Base-by-base conservation (phyloP, 768 basidiomycete genomes). In the Gymnopilus dilepis region DNA sequence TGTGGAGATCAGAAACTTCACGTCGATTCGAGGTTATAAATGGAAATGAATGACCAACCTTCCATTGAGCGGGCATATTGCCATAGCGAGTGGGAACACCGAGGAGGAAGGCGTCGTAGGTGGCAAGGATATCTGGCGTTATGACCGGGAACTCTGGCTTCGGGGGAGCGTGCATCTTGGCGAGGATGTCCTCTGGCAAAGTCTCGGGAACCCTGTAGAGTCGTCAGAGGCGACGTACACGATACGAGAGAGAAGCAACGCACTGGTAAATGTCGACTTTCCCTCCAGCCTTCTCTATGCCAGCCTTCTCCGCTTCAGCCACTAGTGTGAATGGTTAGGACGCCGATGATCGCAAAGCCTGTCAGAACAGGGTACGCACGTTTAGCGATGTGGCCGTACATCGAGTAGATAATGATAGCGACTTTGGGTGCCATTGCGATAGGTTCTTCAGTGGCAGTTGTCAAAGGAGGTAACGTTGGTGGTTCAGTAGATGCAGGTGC, bases 31-130 rank as follows among this genome's bases (percentile, higher is more conserved):
- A 4, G 28, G 50, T 21, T 51, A 34, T 52, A 41, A 33, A 42
- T 12, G 26, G 56, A 11, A 51, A 31, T 13, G 24, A 24, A 17
- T 22, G 13, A n/a, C 71, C 2, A 55, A 85, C 88, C 85, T 90
- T 91, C 87, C 87, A 91, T 69, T 95, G 94, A 1, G 80, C 90
- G 28, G 93, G 85, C 73, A 92, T 87, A 69, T 85, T 87, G 45
- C 94, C 94, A 74, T 85, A 96, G 69, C 94, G 89, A 42, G 90
- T 91, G 57, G 89, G 89, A 59, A 93, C 78, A 62, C 92, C 94
- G 51, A 93, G 79, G 66, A 95, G 65, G 82, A 85, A 88, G 7
- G 85, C 93, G 67, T 96, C 92, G 67, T 82, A 91, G 3, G 77
- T 59, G 30, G 75, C 63, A 42, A 97, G 80, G n/a, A 71, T 76